Percentiles rank a stretch among this genome's conserved stretches.
phyloP scores from a whole-genome alignment of 371 early-diverging fungal genomes.

The Astathelohania contejeani region DNA sequence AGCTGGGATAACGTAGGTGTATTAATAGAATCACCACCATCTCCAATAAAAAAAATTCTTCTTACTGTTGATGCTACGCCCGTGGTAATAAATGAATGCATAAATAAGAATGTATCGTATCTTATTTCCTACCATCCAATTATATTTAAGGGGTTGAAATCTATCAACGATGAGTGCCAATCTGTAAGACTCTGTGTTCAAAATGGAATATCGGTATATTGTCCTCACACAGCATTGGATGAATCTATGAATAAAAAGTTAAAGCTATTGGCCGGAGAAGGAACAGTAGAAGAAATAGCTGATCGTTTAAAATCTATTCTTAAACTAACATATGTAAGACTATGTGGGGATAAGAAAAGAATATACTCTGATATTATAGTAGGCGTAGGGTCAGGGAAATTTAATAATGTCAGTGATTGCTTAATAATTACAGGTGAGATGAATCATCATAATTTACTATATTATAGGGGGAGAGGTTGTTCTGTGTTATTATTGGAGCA shows the following conservation, averaged over 20 bases:
- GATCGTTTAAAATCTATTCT: neutral
- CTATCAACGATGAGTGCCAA: constrained; percentile 62
- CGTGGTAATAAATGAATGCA: constrained; percentile 69
- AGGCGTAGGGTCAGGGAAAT: constrained; percentile 57
- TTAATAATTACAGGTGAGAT: constrained; percentile 81
- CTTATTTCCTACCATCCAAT: constrained; percentile 76
- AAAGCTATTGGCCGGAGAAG: neutral
- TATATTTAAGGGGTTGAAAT: constrained; percentile 69
- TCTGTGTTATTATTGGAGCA: constrained; percentile 80
- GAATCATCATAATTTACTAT: constrained; percentile 72
- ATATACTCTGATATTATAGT: constrained; percentile 50
- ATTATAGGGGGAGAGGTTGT: constrained; percentile 58
- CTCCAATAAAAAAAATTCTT: constrained; percentile 62
- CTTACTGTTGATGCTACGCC: constrained; percentile 80
- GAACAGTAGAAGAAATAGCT: constrained; percentile 6
- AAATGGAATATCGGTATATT: constrained; percentile 70
- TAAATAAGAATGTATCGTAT: constrained; percentile 54
- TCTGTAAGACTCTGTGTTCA: constrained; percentile 64
- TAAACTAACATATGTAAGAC: constrained; percentile 6
- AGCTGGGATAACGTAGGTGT: constrained; percentile 79
- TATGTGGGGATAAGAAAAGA: constrained; percentile 1
- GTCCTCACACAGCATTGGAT: constrained; percentile 88
- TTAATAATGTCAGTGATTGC: constrained; percentile 55
- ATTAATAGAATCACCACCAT: constrained; percentile 54
- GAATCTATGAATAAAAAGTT: constrained; percentile 46